Evolutionary conservation across 1,139 yeast genomes (phyloP).

Genomic region (Candida smagusa): DNA sequence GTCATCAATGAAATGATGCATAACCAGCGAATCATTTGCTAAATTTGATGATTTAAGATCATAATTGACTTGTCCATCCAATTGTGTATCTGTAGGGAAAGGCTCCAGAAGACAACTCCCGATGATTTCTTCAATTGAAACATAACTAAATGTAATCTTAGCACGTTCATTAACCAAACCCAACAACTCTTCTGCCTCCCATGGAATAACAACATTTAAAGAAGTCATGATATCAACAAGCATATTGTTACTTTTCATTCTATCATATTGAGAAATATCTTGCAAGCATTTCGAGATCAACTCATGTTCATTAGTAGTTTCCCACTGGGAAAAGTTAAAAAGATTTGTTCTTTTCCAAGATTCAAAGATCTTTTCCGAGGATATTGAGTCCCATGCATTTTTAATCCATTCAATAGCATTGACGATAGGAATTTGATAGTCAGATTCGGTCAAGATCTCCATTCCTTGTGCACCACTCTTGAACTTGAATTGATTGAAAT

Average conservation of each 20-base stretch:
- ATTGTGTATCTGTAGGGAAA: background rate
- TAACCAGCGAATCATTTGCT: no score
- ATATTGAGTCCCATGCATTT: slow-evolving; percentile 52
- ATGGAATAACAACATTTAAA: slow-evolving; percentile 49
- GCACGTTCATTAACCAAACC: slow-evolving; percentile 59
- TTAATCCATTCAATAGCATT: slow-evolving; percentile 59
- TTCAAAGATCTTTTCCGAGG: slow-evolving; percentile 42
- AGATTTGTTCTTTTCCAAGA: slow-evolving; percentile 46
- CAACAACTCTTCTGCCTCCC: slow-evolving; percentile 56
- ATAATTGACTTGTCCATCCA: no score
- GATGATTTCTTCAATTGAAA: slow-evolving; percentile 62
- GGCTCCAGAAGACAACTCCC: slow-evolving; percentile 56
- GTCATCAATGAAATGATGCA: no score
- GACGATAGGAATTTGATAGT: slow-evolving; percentile 47
- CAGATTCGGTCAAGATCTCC: slow-evolving; percentile 32
- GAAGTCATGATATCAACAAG: slow-evolving; percentile 41
- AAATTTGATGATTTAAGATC: no score
- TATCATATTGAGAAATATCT: slow-evolving; percentile 13
- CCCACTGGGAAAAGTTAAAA: slow-evolving; percentile 10
- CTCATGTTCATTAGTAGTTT: background rate
- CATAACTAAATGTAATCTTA: slow-evolving; percentile 50
- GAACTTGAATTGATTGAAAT: slow-evolving; percentile 5
- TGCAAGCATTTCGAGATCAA: background rate
- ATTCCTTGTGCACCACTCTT: slow-evolving; percentile 10
- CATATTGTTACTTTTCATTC: slow-evolving; percentile 29